phyloP scores from a whole-genome alignment of 257 asterid species.

The Lavandula angustifolia region DNA sequence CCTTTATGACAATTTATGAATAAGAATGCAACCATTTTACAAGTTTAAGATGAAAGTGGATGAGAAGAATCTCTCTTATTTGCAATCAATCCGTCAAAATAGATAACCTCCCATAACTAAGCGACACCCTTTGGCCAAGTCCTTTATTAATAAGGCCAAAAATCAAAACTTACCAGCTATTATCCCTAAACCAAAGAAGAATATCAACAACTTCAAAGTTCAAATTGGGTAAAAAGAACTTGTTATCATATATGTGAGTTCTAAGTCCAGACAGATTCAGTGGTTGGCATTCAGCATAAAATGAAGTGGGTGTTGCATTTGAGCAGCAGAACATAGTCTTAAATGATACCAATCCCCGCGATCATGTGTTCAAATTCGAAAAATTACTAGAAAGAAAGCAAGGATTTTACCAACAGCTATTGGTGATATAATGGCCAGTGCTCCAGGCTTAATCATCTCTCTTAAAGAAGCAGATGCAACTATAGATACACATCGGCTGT shows the following conservation, averaged over 20 bases:
- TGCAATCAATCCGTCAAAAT: not conserved
- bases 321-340: not conserved
- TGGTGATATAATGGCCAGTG: conserved; percentile 93
- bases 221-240: not conserved
- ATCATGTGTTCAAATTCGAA: no score
- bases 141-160: not conserved
- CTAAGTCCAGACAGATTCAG: not conserved
- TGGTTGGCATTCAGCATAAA: not conserved
- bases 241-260: not conserved
- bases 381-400: conserved; percentile 18
- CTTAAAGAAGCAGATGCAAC: conserved; percentile 97
- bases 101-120: not conserved
- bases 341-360: conserved; percentile 3
- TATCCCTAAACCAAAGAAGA: not conserved
- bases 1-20: conserved; percentile 10
- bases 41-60: not conserved
- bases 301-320: not conserved
- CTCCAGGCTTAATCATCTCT: conserved; percentile 99
- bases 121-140: not conserved
- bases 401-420: conserved; percentile 67
- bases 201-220: not conserved
- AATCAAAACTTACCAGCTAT: not conserved
- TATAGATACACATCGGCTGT: conserved; percentile 92
- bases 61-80: not conserved
- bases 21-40: not conserved